phyloP scores from a whole-genome alignment of 2,329 filamentous ascomycete species.

The Trichoderma guizhouense region DNA sequence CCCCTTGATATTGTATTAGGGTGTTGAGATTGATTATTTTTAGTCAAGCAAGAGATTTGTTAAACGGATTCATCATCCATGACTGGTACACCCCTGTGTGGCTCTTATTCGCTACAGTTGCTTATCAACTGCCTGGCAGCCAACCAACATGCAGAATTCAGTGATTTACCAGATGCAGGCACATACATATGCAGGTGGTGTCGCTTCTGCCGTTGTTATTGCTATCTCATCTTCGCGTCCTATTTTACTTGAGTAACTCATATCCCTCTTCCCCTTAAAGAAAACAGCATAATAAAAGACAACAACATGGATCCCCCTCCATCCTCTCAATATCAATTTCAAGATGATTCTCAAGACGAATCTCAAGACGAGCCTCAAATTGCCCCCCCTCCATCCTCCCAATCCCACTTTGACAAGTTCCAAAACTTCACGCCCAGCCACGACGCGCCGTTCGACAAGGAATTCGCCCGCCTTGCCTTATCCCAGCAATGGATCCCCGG shows the following conservation, averaged over 20 bases:
- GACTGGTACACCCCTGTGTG: neutral
- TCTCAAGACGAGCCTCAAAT: neutral
- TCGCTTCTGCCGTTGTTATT: neutral
- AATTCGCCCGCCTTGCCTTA: slow-evolving; percentile 32
- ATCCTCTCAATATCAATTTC: slow-evolving; percentile 22
- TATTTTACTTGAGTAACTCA: fast-evolving
- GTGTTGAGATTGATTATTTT: neutral
- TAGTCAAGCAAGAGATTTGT: neutral
- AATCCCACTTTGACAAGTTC: slow-evolving; percentile 33
- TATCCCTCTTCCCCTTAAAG: neutral
- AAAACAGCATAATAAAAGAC: neutral
- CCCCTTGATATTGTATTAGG: neutral
- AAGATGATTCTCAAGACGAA: slow-evolving; percentile 23
- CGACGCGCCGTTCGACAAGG: slow-evolving; percentile 29
- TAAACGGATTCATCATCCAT: neutral
- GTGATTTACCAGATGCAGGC: neutral
- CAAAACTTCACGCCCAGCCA: slow-evolving; percentile 29
- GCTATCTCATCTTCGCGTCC: neutral
- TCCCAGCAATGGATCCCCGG: slow-evolving; percentile 31
- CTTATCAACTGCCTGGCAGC: neutral
- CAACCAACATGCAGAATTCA: neutral
- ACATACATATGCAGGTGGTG: neutral
- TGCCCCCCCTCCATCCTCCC: slow-evolving; percentile 19
- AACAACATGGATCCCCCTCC: neutral
- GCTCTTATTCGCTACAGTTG: neutral